Base-by-base conservation (phyloP, 805 yeast species). In the Yarrowia sp. region DNA sequence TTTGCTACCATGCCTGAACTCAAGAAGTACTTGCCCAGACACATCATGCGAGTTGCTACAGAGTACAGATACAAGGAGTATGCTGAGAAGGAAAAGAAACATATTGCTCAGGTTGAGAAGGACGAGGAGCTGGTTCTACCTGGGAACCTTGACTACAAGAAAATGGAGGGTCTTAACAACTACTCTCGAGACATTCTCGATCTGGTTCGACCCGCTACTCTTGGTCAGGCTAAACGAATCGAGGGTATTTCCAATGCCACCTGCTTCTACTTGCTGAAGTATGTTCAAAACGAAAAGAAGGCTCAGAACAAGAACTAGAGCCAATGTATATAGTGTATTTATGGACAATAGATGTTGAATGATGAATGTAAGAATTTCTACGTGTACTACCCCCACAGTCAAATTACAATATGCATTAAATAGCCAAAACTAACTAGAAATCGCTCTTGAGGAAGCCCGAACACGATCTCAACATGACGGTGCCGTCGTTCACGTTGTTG, bases 231-330 rank as follows among this genome's bases (percentile, higher is more conserved):
- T 0, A 84, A 97, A 75, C 82, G 98, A 72, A 89, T 94, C 13
- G 96, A 95, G 74, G 98, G 99, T 0, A 87, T 95, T 2, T 94
- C 98, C 0, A 97, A 98, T 0, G 94, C 97, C 0, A 95, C 97
- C 0, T 81, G 91, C 17, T 89, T 92, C 70, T 96, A 91, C 74
- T 81, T 93, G 56, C 90, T 87, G 49, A 73, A 77, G 47, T 71
- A 74, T 69, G 74, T 78, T 6, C 58, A 75, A 34, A 67, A 73
- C 53, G 44, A 33, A 30, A 40, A 33, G 20, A 24, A 15, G 19
- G 20, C n/a, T 14, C 6, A 15, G 46, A 36, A 13, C 5, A 36
- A 36, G 9, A 36, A 36, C 3, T 17, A 50, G 42, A 20, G n/a
- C 24, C 5, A 14, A 24, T 36, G 38, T 36, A 36, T 36, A 36